Percentiles rank a stretch among this genome's conserved stretches.
Evolutionary conservation across 805 yeast genomes (phyloP).

Genomic region (Candida tammaniensis): DNA sequence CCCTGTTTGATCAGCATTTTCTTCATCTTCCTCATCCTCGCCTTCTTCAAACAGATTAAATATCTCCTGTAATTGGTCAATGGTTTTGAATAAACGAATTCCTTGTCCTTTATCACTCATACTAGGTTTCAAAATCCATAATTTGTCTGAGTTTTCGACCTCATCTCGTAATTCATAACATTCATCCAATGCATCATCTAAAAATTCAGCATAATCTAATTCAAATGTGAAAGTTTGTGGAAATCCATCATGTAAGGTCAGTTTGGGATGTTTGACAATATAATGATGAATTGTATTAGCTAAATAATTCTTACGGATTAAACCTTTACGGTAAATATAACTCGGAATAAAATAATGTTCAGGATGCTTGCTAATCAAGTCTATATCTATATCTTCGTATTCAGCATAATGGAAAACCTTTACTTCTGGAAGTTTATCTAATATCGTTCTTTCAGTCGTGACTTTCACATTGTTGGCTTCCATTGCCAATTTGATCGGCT

Average conservation of each 20-base stretch:
- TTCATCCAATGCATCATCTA: slow-evolving; percentile 92
- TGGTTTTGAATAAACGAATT: slow-evolving; percentile 73
- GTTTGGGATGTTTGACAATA: slow-evolving; percentile 68
- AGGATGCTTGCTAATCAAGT: slow-evolving; percentile 45
- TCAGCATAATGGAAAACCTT: slow-evolving; percentile 79
- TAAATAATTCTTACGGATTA: slow-evolving; percentile 86
- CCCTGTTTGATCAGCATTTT: slow-evolving; percentile 46
- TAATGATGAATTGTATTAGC: slow-evolving; percentile 80
- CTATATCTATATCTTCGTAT: slow-evolving; percentile 84
- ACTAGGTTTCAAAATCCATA: slow-evolving; percentile 92
- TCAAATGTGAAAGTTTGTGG: slow-evolving; percentile 81
- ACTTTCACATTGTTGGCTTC: slow-evolving; percentile 19
- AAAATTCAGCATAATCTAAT: slow-evolving; percentile 91
- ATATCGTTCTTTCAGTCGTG: slow-evolving; percentile 16
- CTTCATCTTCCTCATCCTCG: slow-evolving; percentile 42
- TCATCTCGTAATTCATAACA: slow-evolving; percentile 84
- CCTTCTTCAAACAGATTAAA: slow-evolving; percentile 85
- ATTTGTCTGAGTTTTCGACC: slow-evolving; percentile 55
- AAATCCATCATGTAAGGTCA: slow-evolving; percentile 56
- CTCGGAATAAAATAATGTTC: slow-evolving; percentile 65
- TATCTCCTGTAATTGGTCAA: slow-evolving; percentile 76
- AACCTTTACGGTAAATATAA: slow-evolving; percentile 83
- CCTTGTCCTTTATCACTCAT: slow-evolving; percentile 99
- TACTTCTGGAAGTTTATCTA: slow-evolving; percentile 14
- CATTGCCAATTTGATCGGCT: slow-evolving; percentile 41